These are phyloP conservation scores for Anthracocystis setariae DNA, from an alignment of 1,284 basidiomycete genomes.

Conservation along the genomic window DNA sequence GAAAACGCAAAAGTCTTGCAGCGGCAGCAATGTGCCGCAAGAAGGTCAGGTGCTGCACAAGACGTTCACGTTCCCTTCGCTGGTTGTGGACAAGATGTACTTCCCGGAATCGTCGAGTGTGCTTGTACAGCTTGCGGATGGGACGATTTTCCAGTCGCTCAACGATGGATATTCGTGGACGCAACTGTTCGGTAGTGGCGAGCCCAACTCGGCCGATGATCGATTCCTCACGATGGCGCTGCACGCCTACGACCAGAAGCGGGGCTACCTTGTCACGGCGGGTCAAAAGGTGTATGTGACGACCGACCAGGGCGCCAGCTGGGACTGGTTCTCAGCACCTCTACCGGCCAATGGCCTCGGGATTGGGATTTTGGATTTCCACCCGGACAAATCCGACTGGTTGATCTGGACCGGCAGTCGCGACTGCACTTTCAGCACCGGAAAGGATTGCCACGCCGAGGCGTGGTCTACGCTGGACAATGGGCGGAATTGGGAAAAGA, in stretches of 20 bases:
- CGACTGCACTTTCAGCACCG: slow-evolving; percentile 71
- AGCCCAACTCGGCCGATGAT: slow-evolving; percentile 50
- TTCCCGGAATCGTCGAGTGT: slow-evolving; percentile 78
- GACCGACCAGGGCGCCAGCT: slow-evolving; percentile 78
- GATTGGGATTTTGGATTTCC: slow-evolving; percentile 83
- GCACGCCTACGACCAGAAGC: slow-evolving; percentile 80
- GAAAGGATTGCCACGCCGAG: slow-evolving; percentile 58
- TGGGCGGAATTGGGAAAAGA: slow-evolving; percentile 78
- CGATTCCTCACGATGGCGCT: slow-evolving; percentile 78
- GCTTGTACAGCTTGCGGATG: slow-evolving; percentile 81
- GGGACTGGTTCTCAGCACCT: slow-evolving; percentile 76
- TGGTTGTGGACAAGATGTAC: slow-evolving; percentile 82
- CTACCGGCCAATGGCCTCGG: slow-evolving; percentile 82
- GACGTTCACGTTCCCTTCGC: slow-evolving; percentile 77
- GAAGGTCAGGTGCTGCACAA: slow-evolving; percentile 65
- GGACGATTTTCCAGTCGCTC: slow-evolving; percentile 87
- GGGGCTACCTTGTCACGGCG: slow-evolving; percentile 88
- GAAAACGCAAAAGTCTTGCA: slow-evolving; percentile 78
- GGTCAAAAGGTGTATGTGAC: slow-evolving; percentile 79
- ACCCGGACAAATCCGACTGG: slow-evolving; percentile 81
- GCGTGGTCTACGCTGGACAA: slow-evolving; percentile 68
- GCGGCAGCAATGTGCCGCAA: slow-evolving; percentile 68
- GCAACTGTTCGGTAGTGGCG: slow-evolving; percentile 71
- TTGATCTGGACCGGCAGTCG: slow-evolving; percentile 89
- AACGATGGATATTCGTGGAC: slow-evolving; percentile 95